A percentile compares a stretch with the other conserved stretches of the same genome.
Evolutionary conservation across 495 filamentous ascomycete species (phyloP).

Genomic region (Ascodesmis nigricans): DNA sequence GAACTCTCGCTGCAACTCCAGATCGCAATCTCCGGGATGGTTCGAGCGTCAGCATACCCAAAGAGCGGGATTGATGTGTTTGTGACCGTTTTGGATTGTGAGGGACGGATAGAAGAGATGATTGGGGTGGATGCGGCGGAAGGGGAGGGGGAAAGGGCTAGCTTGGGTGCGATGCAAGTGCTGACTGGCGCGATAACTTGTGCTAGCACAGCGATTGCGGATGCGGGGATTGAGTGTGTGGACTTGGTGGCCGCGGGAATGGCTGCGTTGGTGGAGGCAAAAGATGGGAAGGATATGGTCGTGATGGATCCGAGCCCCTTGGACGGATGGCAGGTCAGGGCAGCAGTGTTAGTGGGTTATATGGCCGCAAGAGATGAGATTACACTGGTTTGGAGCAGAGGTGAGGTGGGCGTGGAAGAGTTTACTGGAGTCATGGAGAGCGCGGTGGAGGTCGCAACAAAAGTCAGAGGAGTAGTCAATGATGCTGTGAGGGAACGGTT

Average conservation of each 20-base stretch:
- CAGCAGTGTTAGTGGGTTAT: slow-evolving; percentile 79
- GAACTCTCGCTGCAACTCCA: slow-evolving; percentile 83
- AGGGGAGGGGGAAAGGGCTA: slow-evolving; percentile 41
- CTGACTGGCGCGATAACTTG: slow-evolving; percentile 82
- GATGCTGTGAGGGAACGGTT: slow-evolving; percentile 20
- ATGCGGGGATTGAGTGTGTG: slow-evolving; percentile 89
- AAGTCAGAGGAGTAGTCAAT: slow-evolving; percentile 15
- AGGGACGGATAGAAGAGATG: slow-evolving; percentile 27
- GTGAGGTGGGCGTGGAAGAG: slow-evolving; percentile 31
- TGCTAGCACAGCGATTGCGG: slow-evolving; percentile 81
- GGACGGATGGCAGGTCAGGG: slow-evolving; percentile 45
- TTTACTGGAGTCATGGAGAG: slow-evolving; percentile 30
- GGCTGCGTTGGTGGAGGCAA: slow-evolving; percentile 35
- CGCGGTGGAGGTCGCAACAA: slow-evolving; percentile 20
- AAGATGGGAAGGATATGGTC: slow-evolving; percentile 22
- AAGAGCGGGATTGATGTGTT: slow-evolving; percentile 89
- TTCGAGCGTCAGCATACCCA: slow-evolving; percentile 85
- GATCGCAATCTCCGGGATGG: slow-evolving; percentile 64
- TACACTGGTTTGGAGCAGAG: slow-evolving; percentile 85
- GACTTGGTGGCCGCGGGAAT: slow-evolving; percentile 79
- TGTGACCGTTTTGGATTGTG: slow-evolving; percentile 78
- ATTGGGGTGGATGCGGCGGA: slow-evolving; percentile 25
- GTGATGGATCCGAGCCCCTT: slow-evolving; percentile 69
- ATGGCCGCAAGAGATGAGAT: slow-evolving; percentile 73
- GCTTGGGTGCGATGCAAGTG: slow-evolving; percentile 75